phyloP scores from a whole-genome alignment of 768 basidiomycete genomes.

The Kwoniella dejecticola region DNA sequence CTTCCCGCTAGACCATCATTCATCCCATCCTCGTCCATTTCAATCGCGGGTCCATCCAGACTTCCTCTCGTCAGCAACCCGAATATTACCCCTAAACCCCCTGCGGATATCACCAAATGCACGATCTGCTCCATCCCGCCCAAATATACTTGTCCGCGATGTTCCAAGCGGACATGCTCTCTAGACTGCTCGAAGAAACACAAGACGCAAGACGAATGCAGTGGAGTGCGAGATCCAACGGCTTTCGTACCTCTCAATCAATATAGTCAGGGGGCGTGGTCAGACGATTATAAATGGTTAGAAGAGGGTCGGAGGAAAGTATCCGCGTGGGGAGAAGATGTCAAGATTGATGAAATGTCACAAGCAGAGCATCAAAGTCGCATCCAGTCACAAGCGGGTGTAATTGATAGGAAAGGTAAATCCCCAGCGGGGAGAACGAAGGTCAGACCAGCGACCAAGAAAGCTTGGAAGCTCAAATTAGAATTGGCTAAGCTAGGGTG shows the following conservation, averaged over 20 bases:
- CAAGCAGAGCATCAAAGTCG: not conserved
- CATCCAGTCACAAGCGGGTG: slow-evolving; percentile 1
- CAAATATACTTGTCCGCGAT: slow-evolving; percentile 54
- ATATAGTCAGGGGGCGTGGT: slow-evolving; percentile 82
- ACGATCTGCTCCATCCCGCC: slow-evolving; percentile 32
- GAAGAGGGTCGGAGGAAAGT: slow-evolving; percentile 79
- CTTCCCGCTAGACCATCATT: slow-evolving; percentile 1
- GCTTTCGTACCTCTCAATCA: slow-evolving; percentile 66
- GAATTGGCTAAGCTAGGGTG: slow-evolving; percentile 71
- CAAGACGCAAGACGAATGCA: slow-evolving; percentile 40
- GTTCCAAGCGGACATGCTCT: slow-evolving; percentile 47
- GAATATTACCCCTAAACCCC: not conserved
- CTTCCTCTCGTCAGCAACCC: not conserved
- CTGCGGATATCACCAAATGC: slow-evolving; percentile 15
- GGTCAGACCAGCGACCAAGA: slow-evolving; percentile 56
- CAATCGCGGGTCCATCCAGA: slow-evolving; percentile 2
- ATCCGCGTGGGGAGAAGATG: slow-evolving; percentile 64
- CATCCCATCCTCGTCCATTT: not conserved
- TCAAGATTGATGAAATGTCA: slow-evolving; percentile 41
- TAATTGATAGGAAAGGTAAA: slow-evolving; percentile 51
- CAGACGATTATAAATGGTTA: slow-evolving; percentile 83
- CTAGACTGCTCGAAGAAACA: slow-evolving; percentile 47
- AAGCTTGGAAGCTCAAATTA: slow-evolving; percentile 59
- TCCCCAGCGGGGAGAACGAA: slow-evolving; percentile 47
- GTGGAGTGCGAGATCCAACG: slow-evolving; percentile 44